Percentiles rank a stretch among this genome's conserved stretches.
phyloP scores from a whole-genome alignment of 805 yeast genomes.

The Wickerhamiella hasegawae region DNA sequence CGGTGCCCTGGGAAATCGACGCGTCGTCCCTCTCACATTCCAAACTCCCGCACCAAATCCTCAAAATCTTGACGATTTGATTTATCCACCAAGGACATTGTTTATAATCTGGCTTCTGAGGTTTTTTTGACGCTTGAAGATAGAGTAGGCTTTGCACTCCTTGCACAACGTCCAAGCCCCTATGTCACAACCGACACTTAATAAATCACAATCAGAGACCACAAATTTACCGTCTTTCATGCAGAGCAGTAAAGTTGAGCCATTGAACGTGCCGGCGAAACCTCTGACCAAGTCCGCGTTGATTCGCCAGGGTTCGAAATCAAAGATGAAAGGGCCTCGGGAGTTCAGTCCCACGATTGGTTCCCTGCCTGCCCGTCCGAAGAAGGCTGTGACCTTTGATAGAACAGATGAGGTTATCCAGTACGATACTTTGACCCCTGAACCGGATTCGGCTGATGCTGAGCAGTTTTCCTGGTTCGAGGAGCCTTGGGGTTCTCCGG shows the following conservation, averaged over 20 bases:
- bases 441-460: slow-evolving; percentile 1
- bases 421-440: slow-evolving; percentile 15
- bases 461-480: neutral
- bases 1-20: too few species aligned
- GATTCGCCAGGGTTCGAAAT: slow-evolving; percentile 13
- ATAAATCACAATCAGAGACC: neutral
- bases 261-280: slow-evolving; percentile 2
- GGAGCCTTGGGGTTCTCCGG: neutral
- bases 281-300: slow-evolving; percentile 12
- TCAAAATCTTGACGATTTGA: too few species aligned
- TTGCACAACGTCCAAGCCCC: neutral
- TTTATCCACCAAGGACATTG: too few species aligned
- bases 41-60: too few species aligned
- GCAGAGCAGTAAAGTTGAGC: slow-evolving; percentile 2
- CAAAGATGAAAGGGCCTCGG: slow-evolving; percentile 16
- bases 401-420: slow-evolving; percentile 17
- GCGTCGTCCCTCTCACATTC: too few species aligned
- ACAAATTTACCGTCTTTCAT: neutral
- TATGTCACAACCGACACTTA: neutral
- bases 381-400: slow-evolving; percentile 16
- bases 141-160: too few species aligned
- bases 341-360: slow-evolving; percentile 6
- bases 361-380: slow-evolving; percentile 5
- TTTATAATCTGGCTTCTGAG: too few species aligned
- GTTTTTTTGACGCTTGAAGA: too few species aligned